Evolutionary conservation across 208 protist species (phyloP).

Genomic region (Leishmania martiniquensis): DNA sequence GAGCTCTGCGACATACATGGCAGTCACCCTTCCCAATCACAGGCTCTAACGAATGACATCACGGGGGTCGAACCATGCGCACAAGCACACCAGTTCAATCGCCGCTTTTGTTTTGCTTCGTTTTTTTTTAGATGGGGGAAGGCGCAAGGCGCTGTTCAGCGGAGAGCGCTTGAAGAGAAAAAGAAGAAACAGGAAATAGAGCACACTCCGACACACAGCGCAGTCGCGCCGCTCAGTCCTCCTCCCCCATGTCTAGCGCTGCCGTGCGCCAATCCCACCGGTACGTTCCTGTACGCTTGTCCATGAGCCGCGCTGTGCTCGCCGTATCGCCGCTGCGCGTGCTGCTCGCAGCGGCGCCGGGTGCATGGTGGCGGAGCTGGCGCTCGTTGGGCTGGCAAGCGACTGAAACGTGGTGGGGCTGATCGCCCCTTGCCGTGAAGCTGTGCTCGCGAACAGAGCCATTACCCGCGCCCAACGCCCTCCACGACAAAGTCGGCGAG

Average conservation of each 20-base stretch:
- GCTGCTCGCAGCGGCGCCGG: conserved; percentile 28
- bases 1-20: no score
- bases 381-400: background rate
- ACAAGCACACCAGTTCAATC: background rate
- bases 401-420: background rate
- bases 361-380: background rate
- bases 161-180: no score
- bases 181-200: no score
- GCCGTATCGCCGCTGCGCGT: conserved; percentile 36
- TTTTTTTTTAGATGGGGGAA: background rate
- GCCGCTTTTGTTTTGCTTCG: no score
- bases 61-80: no score
- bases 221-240: conserved; percentile 22
- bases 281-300: conserved; percentile 35
- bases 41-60: no score
- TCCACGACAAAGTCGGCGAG: conserved; percentile 11
- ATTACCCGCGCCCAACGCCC: background rate
- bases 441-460: conserved; percentile 4
- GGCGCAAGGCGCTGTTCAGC: background rate
- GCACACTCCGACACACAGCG: background rate
- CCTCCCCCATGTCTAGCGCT: conserved; percentile 31
- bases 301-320: conserved; percentile 19
- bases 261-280: conserved; percentile 54
- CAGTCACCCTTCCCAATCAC: no score
- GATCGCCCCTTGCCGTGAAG: background rate